A percentile compares a stretch with the other conserved stretches of the same genome.
phyloP scores from a whole-genome alignment of 352 stramenopile species.

The Phytophthora brassicae region DNA sequence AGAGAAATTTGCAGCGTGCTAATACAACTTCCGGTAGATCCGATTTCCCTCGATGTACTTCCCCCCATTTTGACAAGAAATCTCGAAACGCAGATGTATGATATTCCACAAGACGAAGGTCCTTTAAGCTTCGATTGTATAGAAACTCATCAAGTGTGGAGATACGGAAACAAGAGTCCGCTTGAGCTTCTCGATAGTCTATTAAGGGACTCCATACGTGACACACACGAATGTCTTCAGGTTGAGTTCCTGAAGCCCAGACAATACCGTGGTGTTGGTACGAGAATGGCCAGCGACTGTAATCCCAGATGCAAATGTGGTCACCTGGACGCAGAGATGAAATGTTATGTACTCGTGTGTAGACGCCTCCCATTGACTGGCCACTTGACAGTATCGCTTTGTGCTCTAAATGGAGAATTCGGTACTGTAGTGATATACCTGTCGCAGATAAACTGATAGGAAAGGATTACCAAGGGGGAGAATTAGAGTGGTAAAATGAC shows the following conservation, averaged over 20 bases:
- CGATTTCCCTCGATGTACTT: constrained; percentile 70
- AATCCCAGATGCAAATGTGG: constrained; percentile 78
- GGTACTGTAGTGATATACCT: too few relatives aligned
- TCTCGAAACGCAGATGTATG: constrained; percentile 70
- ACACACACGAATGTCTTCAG: constrained; percentile 58
- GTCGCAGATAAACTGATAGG: too few relatives aligned
- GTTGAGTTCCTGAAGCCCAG: constrained; percentile 50
- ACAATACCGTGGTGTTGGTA: constrained; percentile 83
- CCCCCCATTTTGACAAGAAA: constrained; percentile 67
- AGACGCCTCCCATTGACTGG: constrained; percentile 67
- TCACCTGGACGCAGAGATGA: constrained; percentile 64
- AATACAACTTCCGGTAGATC: constrained; percentile 76
- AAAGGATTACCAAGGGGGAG: too few relatives aligned
- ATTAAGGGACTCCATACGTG: constrained; percentile 74
- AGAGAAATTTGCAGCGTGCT: constrained; percentile 70
- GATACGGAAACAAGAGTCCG: constrained; percentile 77
- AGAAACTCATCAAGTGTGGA: constrained; percentile 76
- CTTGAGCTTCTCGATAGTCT: constrained; percentile 55
- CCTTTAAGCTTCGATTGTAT: constrained; percentile 45
- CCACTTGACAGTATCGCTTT: background rate
- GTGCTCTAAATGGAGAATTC: constrained; percentile 5
- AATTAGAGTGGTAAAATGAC: too few relatives aligned
- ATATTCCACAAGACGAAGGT: constrained; percentile 73
- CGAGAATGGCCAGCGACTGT: constrained; percentile 71
- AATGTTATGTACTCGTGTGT: constrained; percentile 60